phyloP scores from a whole-genome alignment of 2,329 filamentous ascomycete genomes.

The Graphilbum fragrans region DNA sequence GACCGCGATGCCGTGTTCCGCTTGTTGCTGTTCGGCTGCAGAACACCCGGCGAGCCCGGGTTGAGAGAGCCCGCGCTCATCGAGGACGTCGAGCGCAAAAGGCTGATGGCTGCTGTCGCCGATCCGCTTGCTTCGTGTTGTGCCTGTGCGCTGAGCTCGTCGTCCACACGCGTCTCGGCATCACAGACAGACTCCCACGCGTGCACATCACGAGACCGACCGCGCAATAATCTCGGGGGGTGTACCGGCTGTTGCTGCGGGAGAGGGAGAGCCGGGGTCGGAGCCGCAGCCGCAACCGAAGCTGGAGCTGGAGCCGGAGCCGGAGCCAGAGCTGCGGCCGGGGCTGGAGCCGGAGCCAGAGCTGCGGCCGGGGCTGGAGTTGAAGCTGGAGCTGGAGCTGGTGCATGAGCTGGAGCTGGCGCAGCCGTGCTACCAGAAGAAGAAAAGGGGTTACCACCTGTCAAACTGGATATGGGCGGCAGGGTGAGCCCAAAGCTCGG shows the following conservation, averaged over 20 bases:
- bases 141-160: slow-evolving; percentile 68
- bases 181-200: slow-evolving; percentile 90
- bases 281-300: background rate
- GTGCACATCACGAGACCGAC: slow-evolving; percentile 74
- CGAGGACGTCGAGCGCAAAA: slow-evolving; percentile 59
- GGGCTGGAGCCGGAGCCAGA: no score
- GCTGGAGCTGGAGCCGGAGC: background rate
- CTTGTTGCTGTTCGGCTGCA: slow-evolving; percentile 49
- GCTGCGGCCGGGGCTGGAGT: background rate
- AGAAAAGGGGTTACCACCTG: slow-evolving; percentile 23
- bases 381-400: background rate
- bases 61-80: slow-evolving; percentile 21
- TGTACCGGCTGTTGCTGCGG: background rate
- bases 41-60: slow-evolving; percentile 22
- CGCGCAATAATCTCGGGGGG: slow-evolving; percentile 43
- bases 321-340: background rate
- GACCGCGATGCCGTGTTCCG: slow-evolving; percentile 40
- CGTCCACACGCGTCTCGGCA: slow-evolving; percentile 52
- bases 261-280: no score
- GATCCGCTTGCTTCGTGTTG: slow-evolving; percentile 72
- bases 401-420: background rate
- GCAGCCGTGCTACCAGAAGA: background rate
- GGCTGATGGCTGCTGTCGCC: slow-evolving; percentile 67
- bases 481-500: slow-evolving; percentile 42
- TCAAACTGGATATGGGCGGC: slow-evolving; percentile 41